These are phyloP conservation scores for Talaromyces verruculosus DNA, from an alignment of 2,329 filamentous ascomycete genomes.

Conservation along the genomic window DNA sequence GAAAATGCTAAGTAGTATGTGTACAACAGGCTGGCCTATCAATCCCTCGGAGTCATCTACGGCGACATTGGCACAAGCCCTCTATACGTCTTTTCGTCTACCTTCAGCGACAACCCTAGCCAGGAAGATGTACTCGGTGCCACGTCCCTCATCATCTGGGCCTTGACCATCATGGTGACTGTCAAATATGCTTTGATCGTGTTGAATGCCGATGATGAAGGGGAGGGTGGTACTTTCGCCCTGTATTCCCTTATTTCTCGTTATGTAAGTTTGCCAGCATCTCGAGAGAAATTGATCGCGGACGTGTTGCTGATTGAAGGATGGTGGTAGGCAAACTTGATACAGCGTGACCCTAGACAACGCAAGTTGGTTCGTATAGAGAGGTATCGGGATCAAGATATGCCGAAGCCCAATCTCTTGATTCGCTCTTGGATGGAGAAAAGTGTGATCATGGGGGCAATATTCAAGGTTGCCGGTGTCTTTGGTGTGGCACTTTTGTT, in stretches of 20 bases:
- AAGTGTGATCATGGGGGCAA: conserved; percentile 45
- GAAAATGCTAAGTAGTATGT: neutral
- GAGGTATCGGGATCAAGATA: conserved; percentile 46
- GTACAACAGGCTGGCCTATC: conserved; percentile 50
- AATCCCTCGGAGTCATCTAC: conserved; percentile 59
- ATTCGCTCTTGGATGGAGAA: conserved; percentile 51
- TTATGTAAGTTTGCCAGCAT: conserved; percentile 42
- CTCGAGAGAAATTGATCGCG: neutral
- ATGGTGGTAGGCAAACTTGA: conserved; percentile 50
- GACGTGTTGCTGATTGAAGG: neutral
- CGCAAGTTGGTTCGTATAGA: conserved; percentile 50
- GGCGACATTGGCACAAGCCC: conserved; percentile 61
- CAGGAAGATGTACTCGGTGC: conserved; percentile 54
- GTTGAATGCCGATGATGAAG: conserved; percentile 56
- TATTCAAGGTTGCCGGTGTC: conserved; percentile 55
- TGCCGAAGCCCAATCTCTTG: conserved; percentile 44
- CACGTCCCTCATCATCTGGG: conserved; percentile 57
- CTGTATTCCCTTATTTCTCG: conserved; percentile 54
- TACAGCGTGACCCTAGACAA: conserved; percentile 54
- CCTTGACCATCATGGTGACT: conserved; percentile 57
- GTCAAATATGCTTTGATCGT: conserved; percentile 58
- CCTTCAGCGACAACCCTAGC: conserved; percentile 48
- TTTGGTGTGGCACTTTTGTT: conserved; percentile 57
- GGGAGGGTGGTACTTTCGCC: conserved; percentile 59
- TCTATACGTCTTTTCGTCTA: conserved; percentile 58